Evolutionary conservation across 257 asterid species (phyloP), one percentile per base, ranked within the genome.

Genomic region (Plantago elongata): DNA sequence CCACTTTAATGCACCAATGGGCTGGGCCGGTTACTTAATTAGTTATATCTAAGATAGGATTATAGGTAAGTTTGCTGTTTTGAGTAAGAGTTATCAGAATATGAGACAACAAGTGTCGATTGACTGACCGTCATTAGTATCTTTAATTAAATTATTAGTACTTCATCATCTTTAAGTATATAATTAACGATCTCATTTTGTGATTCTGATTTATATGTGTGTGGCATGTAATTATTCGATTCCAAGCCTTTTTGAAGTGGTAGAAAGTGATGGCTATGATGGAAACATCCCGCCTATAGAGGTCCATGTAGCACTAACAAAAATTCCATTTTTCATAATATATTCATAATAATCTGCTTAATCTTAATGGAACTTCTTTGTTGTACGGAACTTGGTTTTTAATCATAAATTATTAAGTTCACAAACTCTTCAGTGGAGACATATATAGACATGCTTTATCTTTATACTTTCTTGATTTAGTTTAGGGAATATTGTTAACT

Each of bases 1-100:
- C 81, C 85, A 78, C 82, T 81, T 74, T 62, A 54, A 55, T 66
- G 64, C 79, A 64, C 72, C 80, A 69, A 70, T 67, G 64, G 51
- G 65, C 65, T 61, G 57, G 79, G 75, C 65, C 68, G 78, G 72
- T 69, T 62, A 46, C 51, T 64, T 65, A 4, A 40, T 66, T 15
- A 11, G 18, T 22, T 10, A 40, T 65, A 60, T 37, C 48, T 42
- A 45, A 13, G 27, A 46, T 64, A 54, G 27, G 13, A 22, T 11
- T 48, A 63, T 70, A 66, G 74, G 69, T 66, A 56, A 37, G 61
- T 59, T 67, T 60, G 30, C 65, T 30, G 61, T 52, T 44, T 49
- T 74, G 38, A 75, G 47, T 47, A 44, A 40, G 70, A 43, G 48
- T 16, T 65, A 38, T 16, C 45, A 6, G 1, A 12, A 42, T 12